Base-by-base conservation (phyloP, 305 asterid genomes). In the Plantago lanceolata region DNA sequence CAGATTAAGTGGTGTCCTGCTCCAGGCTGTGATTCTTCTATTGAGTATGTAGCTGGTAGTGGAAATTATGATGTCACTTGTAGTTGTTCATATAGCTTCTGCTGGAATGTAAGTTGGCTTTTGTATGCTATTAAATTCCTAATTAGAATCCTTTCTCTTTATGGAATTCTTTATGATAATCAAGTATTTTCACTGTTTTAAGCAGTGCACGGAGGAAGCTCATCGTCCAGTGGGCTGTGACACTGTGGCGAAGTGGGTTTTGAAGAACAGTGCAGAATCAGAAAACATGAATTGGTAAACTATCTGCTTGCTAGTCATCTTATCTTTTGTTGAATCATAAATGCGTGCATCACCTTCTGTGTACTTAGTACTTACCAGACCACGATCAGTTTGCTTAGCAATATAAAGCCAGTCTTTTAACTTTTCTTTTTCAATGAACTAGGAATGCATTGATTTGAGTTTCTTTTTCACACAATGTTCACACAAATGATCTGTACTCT, bases 1-100 rank as follows among this genome's bases (percentile, higher is more conserved):
- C 82, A 84, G 98, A 84, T 87, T 56, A 73, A 77, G 73, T 77
- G 78, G 82, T 77, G 82, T 57, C 79, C 82, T 28, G 76, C 76
- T 11, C 76, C 82, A 19, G 82, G 75, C 14, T 77, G 82, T 63
- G 79, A 70, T 28, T 66, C 44, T 49, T 76, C 76, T 2, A 59
- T 77, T 43, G 76, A 73, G 53, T 77, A 47, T 54, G 59, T 52
- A 24, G 65, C 19, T 11, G 66, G 74, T 29, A 64, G 82, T 49
- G 72, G 69, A 21, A 73, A 51, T 59, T 70, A 67, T 67, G 79
- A 77, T 70, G 82, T 73, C 52, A 63, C 64, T 55, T 77, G 82
- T 71, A 28, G 31, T 64, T 77, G 82, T 64, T 70, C 59, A 1
- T 47, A 64, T 49, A 67, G 72, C 28, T 77, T 77, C 59, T 77